Percentiles rank a stretch among this genome's conserved stretches.
Evolutionary conservation across 176 grass and related monocot species (phyloP).

Genomic region (Cymbopogon citratus): DNA sequence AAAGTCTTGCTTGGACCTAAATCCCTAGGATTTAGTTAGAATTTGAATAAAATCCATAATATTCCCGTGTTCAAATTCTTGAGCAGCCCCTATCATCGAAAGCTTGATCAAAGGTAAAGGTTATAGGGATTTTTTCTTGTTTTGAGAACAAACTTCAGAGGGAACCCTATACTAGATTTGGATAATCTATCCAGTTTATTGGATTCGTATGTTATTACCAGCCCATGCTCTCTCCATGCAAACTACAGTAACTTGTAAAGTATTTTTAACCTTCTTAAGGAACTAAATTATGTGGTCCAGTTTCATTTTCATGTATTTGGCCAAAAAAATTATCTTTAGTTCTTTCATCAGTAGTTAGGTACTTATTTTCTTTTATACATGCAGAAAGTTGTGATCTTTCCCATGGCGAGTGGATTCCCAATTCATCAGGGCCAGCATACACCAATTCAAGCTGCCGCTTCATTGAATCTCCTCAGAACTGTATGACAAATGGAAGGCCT

Average conservation of each 20-base stretch:
- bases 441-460: constrained; percentile 79
- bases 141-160: neutral
- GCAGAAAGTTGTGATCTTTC: constrained; percentile 76
- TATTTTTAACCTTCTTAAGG: neutral
- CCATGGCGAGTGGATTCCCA: constrained; percentile 67
- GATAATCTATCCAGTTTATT: neutral
- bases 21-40: neutral
- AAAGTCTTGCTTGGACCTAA: neutral
- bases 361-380: constrained; percentile 24
- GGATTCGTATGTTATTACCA: neutral
- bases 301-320: neutral
- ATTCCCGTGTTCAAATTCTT: neutral
- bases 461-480: constrained; percentile 88
- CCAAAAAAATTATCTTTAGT: neutral
- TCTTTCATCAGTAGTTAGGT: neutral
- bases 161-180: neutral
- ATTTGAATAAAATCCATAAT: neutral
- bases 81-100: neutral
- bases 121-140: neutral
- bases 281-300: neutral
- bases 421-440: constrained; percentile 55
- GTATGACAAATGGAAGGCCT: constrained; percentile 76
- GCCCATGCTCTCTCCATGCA: neutral
- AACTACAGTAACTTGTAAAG: no score
- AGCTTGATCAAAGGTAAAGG: neutral